Evolutionary conservation across 2,329 filamentous ascomycete genomes (phyloP), one percentile per base, ranked within the genome.

Genomic region (Aureobasidium namibiae): DNA sequence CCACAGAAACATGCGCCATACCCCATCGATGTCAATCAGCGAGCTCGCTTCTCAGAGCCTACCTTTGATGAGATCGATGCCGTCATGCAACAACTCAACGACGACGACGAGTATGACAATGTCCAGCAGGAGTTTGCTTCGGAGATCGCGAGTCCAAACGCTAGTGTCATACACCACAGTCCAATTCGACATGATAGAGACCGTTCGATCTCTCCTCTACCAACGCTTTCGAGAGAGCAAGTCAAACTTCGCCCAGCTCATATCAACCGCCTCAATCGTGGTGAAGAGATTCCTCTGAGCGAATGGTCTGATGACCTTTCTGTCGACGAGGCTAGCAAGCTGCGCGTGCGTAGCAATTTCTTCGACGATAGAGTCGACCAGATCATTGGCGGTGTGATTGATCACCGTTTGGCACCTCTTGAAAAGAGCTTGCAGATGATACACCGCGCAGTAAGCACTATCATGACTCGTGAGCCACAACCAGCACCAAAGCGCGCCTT

Each of bases 311-410:
- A 88, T 68, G 62, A 62, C 39, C 56, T 96, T 67, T 90, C 95
- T 61, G 38, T 53, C 5, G 57, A 59, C 23, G 57, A 59, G 31
- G 54, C 33, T 2, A 83, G 85, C 53, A 96, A 95, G 73, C 78
- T 97, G 59, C 84, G 89, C 64, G 85, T 86, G 56, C 85, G 91
- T 49, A 89, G 89, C 63, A 82, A 84, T 48, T 97, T 96, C 80
- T 96, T 97, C 67, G 91, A 97, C 68, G 87, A 84, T 48, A 91
- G 89, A 68, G 89, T 99, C 63, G 91, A 96, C 69, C 85, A 90
- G 53, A 75, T 97, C 63, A 88, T 99, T 64, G 89, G 88, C 56
- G 83, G 82, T 49, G 79, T 94, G 3, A 75, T 99, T 54, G 84
- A 90, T 56, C 82, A 86, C 63, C 86, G 89, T 41, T 79, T 99